Conservation (phyloP, 345 rosid genomes). For the Nasturtium officinale region DNA sequence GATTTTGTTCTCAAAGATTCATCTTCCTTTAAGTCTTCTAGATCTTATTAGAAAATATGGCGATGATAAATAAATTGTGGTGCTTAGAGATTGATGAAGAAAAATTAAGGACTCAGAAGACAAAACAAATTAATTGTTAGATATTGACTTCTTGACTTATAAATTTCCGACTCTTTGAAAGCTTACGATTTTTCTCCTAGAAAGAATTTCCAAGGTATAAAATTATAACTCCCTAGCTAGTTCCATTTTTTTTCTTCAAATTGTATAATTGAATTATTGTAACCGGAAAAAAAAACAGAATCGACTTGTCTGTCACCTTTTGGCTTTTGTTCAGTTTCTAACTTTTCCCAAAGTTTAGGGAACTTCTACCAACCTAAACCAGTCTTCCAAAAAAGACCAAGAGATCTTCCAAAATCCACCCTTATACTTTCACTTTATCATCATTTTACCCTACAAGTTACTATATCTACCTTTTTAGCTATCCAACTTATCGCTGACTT, state of each 20-base stretch:
- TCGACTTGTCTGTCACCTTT: background rate
- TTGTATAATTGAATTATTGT: conserved; percentile 3
- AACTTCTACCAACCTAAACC: conserved; percentile 14
- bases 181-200: conserved; percentile 6
- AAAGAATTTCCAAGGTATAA: background rate
- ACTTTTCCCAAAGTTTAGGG: conserved; percentile 39
- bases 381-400: background rate
- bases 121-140: conserved; percentile 7
- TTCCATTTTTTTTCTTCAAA: background rate
- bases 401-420: background rate
- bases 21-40: background rate
- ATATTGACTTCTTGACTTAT: conserved; percentile 23
- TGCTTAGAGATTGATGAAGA: conserved; percentile 13
- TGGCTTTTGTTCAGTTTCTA: conserved; percentile 15
- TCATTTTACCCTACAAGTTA: background rate
- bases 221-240: background rate
- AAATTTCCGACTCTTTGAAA: conserved; percentile 2
- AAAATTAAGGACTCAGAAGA: conserved; percentile 14
- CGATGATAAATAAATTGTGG: conserved; percentile 4
- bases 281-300: background rate
- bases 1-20: background rate
- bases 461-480: background rate
- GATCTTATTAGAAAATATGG: background rate
- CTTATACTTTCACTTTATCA: background rate
- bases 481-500: background rate